phyloP scores from a whole-genome alignment of 192 early-diverging fungal genomes.

The Coemansia sp. region DNA sequence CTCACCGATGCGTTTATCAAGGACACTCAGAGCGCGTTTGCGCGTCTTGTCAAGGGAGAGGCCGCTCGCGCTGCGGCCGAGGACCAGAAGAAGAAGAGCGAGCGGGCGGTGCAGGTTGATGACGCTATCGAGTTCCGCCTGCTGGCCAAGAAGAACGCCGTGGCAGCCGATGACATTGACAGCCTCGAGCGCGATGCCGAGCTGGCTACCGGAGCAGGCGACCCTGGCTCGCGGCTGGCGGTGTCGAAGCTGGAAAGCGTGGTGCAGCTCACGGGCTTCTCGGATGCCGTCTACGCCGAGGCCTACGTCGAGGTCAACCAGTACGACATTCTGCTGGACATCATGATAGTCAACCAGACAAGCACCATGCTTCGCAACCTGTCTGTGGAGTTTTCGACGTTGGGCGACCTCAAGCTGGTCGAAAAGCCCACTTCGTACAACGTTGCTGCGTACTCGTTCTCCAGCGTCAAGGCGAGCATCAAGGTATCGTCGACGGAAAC shows the following conservation, averaged over 20 bases:
- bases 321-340: constrained; percentile 94
- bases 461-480: constrained; percentile 93
- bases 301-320: constrained; percentile 97
- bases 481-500: constrained; percentile 99
- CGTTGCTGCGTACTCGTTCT: constrained; percentile 88
- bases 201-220: constrained; percentile 76
- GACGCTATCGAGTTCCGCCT: constrained; percentile 86
- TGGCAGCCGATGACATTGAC: constrained; percentile 59
- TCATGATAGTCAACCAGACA: constrained; percentile 97
- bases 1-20: constrained; percentile 56
- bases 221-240: constrained; percentile 60
- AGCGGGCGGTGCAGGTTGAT: constrained; percentile 72
- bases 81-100: constrained; percentile 27
- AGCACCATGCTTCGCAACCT: constrained; percentile 92
- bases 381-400: constrained; percentile 96
- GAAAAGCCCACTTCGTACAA: constrained; percentile 88
- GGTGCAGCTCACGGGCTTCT: constrained; percentile 95
- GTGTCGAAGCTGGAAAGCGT: constrained; percentile 92
- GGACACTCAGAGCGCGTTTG: constrained; percentile 62
- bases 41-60: constrained; percentile 49
- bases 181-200: constrained; percentile 86
- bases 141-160: constrained; percentile 65
- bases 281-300: constrained; percentile 98
- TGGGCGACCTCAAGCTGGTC: constrained; percentile 96
- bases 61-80: constrained; percentile 62